Conservation (phyloP, 2,329 filamentous ascomycete species). For the Penicillium sp. region DNA sequence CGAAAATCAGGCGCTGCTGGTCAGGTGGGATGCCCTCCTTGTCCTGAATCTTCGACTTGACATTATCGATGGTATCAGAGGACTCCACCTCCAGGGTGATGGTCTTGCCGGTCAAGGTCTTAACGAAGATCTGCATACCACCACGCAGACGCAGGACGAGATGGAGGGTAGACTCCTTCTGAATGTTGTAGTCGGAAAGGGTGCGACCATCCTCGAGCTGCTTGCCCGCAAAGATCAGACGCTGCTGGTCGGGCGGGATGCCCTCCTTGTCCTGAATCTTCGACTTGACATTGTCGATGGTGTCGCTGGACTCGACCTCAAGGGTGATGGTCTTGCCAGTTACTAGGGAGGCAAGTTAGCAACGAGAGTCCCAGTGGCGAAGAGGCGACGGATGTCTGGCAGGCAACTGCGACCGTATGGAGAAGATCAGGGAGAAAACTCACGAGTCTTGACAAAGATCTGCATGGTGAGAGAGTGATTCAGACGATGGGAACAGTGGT, state of each 20-base stretch:
- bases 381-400: background rate
- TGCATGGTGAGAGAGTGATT: constrained; percentile 64
- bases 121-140: constrained; percentile 63
- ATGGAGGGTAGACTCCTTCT: constrained; percentile 67
- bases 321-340: constrained; percentile 58
- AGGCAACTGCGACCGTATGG: background rate
- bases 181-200: constrained; percentile 56
- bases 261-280: constrained; percentile 62
- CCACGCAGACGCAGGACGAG: constrained; percentile 70
- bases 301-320: constrained; percentile 50
- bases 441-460: constrained; percentile 97
- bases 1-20: constrained; percentile 94
- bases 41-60: constrained; percentile 96
- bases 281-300: constrained; percentile 56
- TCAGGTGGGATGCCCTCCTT: constrained; percentile 97
- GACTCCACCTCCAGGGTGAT: constrained; percentile 66
- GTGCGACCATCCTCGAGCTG: constrained; percentile 58
- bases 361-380: constrained; percentile 1
- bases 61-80: constrained; percentile 90
- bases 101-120: constrained; percentile 61
- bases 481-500: constrained; percentile 10
- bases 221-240: constrained; percentile 58
- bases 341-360: constrained; percentile 48
- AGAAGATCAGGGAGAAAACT: constrained; percentile 47
- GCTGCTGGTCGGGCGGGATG: constrained; percentile 58